Conservation (phyloP, 2,329 filamentous ascomycete genomes). For the Fusarium brevicatenulatum region DNA sequence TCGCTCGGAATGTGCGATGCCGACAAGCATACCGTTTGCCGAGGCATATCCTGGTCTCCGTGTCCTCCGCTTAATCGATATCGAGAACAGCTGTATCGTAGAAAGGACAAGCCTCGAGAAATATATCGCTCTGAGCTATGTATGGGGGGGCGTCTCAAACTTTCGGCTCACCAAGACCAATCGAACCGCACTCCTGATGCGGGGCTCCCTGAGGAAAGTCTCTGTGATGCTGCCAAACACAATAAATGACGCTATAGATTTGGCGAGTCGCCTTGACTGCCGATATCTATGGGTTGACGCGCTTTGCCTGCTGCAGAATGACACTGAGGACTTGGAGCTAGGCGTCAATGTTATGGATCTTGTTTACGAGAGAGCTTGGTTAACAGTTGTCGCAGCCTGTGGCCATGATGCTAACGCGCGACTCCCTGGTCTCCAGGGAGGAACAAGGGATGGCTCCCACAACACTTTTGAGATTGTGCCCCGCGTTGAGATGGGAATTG, state of each 20-base stretch:
- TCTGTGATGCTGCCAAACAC: accelerated
- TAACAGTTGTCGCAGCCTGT: background rate
- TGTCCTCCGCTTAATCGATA: accelerated
- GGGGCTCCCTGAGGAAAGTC: accelerated
- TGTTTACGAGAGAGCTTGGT: background rate
- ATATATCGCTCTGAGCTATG: background rate
- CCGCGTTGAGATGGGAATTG: background rate
- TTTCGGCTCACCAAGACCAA: background rate
- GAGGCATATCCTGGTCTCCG: background rate
- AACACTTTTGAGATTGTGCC: accelerated
- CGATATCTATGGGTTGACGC: background rate
- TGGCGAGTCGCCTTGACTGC: accelerated
- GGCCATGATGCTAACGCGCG: background rate
- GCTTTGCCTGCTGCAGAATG: accelerated
- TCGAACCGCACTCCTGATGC: accelerated
- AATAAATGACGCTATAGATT: accelerated
- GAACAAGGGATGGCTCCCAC: accelerated
- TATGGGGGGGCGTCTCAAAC: background rate
- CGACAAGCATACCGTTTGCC: accelerated
- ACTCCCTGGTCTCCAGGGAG: background rate
- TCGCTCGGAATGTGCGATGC: accelerated
- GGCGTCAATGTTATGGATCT: background rate
- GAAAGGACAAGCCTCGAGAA: accelerated
- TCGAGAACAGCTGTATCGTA: accelerated
- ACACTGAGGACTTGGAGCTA: accelerated